These are phyloP conservation scores for Zelopaecilomyces penicillatus DNA, from an alignment of 2,329 filamentous ascomycete species.

Conservation along the genomic window DNA sequence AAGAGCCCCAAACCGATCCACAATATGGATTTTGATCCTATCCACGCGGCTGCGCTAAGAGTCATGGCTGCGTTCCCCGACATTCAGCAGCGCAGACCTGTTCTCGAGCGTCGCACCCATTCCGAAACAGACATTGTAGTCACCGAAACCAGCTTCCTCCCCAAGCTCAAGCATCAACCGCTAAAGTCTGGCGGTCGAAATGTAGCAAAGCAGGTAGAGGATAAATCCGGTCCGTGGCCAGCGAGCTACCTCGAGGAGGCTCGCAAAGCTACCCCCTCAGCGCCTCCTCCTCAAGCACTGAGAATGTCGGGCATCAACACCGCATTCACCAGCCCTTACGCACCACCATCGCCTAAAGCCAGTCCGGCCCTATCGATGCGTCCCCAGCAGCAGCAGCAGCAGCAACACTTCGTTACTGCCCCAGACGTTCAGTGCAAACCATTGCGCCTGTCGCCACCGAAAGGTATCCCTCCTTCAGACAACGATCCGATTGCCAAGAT, in stretches of 20 bases:
- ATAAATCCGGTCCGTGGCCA: conserved; percentile 1
- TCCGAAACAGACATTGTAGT: conserved; percentile 5
- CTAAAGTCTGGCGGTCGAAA: conserved; percentile 20
- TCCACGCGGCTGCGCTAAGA: not conserved
- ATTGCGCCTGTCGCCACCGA: conserved; percentile 1
- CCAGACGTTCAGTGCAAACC: conserved; percentile 1
- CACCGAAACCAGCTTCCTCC: conserved; percentile 19
- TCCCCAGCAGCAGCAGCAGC: conserved; percentile 2
- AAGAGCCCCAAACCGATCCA: not conserved
- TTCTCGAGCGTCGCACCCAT: conserved; percentile 8
- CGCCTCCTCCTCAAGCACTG: conserved; percentile 7
- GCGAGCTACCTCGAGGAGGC: conserved; percentile 9
- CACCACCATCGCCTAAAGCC: conserved; percentile 3
- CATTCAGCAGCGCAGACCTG: conserved; percentile 10
- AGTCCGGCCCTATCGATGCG: conserved; percentile 7
- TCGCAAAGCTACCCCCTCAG: conserved; percentile 8
- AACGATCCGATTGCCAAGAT: conserved; percentile 48
- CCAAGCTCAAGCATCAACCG: conserved; percentile 31
- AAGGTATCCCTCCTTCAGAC: conserved; percentile 6
- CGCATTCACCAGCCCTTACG: too few relatives aligned
- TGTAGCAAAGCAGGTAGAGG: not conserved
- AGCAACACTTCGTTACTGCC: not conserved
- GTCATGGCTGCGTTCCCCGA: not conserved
- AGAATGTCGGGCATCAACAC: not conserved
- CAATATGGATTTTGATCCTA: not conserved